These are phyloP conservation scores for Botrytis sinoallii DNA, from an alignment of 2,329 filamentous ascomycete species.

Conservation along the genomic window DNA sequence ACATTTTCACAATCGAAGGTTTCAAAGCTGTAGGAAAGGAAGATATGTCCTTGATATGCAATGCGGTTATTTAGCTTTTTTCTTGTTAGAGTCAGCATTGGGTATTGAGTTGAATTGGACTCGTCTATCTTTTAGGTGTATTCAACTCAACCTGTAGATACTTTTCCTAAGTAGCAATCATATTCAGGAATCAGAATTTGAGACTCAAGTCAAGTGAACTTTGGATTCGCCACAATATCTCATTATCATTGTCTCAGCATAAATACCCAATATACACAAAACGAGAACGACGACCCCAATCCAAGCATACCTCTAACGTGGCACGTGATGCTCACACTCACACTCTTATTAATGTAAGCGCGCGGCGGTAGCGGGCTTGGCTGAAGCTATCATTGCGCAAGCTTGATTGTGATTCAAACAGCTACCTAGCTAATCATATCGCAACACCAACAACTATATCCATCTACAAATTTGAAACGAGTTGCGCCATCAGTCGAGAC, in stretches of 20 bases:
- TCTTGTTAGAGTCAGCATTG: background rate
- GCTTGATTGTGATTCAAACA: background rate
- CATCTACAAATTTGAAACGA: background rate
- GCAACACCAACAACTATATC: background rate
- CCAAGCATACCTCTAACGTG: background rate
- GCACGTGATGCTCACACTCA: background rate
- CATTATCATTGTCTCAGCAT: background rate
- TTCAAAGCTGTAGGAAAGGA: background rate
- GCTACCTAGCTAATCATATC: slow-evolving; percentile 6
- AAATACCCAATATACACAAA: background rate
- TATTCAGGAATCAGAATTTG: background rate
- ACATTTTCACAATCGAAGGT: background rate
- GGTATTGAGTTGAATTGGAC: background rate
- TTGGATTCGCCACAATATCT: background rate
- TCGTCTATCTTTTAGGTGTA: background rate
- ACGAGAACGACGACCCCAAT: background rate
- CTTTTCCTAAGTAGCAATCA: too few relatives aligned
- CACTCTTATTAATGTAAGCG: background rate
- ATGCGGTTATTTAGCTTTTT: background rate
- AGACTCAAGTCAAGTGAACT: background rate
- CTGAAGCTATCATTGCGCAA: slow-evolving; percentile 7
- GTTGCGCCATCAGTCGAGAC: background rate
- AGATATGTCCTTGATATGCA: background rate
- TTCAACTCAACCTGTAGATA: background rate
- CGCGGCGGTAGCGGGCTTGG: slow-evolving; percentile 11